These are phyloP conservation scores for Eremomyces bilateralis DNA, from an alignment of 495 filamentous ascomycete species.

Conservation along the genomic window DNA sequence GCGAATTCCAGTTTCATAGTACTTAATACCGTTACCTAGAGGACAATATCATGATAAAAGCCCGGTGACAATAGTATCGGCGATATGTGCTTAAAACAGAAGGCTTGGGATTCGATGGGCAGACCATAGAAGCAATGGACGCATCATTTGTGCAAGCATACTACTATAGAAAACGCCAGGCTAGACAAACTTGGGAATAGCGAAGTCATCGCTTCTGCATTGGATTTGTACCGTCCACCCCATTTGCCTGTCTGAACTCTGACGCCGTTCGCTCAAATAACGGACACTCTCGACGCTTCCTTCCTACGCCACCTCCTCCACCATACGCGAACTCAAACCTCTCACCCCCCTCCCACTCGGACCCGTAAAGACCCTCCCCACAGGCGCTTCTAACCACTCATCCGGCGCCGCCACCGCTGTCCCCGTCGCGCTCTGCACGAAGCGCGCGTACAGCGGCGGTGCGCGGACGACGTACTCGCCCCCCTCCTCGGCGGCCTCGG, in stretches of 20 bases:
- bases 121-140: no score
- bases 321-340: conserved; percentile 11
- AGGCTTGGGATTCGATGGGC: no score
- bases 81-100: no score
- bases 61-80: no score
- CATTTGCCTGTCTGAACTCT: not conserved
- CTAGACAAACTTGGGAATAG: no score
- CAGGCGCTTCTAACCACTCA: conserved; percentile 54
- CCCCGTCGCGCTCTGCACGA: conserved; percentile 51
- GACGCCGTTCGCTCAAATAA: no score
- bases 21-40: no score
- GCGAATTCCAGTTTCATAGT: no score
- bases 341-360: not conserved
- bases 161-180: no score
- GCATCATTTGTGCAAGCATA: no score
- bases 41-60: no score
- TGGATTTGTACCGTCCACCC: not conserved
- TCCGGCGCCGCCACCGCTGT: conserved; percentile 52
- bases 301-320: conserved; percentile 9
- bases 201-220: not conserved
- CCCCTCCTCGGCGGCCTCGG: conserved; percentile 30
- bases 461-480: conserved; percentile 23
- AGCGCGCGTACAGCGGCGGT: conserved; percentile 52
- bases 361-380: conserved; percentile 37
- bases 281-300: not conserved